Conservation (phyloP, 208 protist genomes). For the Vickermania spadyakhi region DNA sequence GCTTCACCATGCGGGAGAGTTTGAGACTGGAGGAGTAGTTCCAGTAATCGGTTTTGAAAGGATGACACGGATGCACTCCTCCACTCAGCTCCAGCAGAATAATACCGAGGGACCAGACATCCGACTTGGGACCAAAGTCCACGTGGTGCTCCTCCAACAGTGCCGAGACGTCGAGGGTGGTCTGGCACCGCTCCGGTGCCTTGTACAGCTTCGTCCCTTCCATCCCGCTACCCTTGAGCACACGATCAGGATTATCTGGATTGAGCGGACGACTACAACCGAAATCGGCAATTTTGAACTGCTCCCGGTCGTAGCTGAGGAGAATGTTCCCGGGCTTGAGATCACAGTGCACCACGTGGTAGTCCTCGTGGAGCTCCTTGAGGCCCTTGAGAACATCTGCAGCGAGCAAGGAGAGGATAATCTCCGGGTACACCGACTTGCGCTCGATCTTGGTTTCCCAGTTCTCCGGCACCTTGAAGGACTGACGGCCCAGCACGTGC, state of each 20-base stretch:
- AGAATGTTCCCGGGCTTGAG: constrained; percentile 97
- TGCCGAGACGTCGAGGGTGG: neutral
- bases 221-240: constrained; percentile 40
- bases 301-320: constrained; percentile 44
- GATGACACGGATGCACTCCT: constrained; percentile 64
- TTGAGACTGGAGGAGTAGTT: constrained; percentile 65
- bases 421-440: constrained; percentile 98
- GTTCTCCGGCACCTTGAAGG: constrained; percentile 38
- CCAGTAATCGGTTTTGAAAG: constrained; percentile 87
- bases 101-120: constrained; percentile 86
- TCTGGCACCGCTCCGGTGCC: constrained; percentile 55
- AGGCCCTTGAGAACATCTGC: constrained; percentile 86
- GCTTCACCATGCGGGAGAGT: constrained; percentile 74
- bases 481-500: constrained; percentile 48
- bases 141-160: constrained; percentile 22
- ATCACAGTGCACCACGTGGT: constrained; percentile 93
- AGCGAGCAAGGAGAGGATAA: constrained; percentile 99
- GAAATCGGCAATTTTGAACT: constrained; percentile 86
- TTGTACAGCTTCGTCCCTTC: constrained; percentile 83
- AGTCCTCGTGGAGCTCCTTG: constrained; percentile 78
- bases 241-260: constrained; percentile 16
- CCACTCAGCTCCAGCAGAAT: constrained; percentile 69
- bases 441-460: constrained; percentile 91
- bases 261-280: constrained; percentile 76
- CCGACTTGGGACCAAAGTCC: constrained; percentile 65